Evolutionary conservation across 2,329 filamentous ascomycete genomes (phyloP).

Genomic region (Shiraia sp.): DNA sequence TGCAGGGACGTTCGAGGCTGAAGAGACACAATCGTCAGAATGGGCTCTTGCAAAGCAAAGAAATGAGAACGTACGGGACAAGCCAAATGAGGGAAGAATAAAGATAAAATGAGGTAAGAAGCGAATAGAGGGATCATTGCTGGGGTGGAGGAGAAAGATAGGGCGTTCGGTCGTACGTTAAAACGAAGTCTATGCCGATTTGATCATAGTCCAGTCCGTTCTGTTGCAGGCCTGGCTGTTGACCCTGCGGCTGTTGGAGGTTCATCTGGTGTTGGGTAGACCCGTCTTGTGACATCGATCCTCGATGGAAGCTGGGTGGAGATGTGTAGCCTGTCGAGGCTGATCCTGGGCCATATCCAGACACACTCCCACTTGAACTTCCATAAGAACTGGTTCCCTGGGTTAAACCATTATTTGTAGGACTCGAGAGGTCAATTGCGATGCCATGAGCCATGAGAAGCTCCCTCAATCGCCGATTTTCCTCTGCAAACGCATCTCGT

Average conservation of each 20-base stretch:
- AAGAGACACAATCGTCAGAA: constrained; percentile 35
- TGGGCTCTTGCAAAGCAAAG: constrained; percentile 22
- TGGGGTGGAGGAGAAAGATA: constrained; percentile 55
- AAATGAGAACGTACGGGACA: constrained; percentile 30
- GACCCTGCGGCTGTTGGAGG: constrained; percentile 18
- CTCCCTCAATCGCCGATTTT: constrained; percentile 76
- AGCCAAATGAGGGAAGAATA: constrained; percentile 17
- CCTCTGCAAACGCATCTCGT: constrained; percentile 73
- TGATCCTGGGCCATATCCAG: constrained; percentile 60
- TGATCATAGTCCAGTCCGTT: constrained; percentile 73
- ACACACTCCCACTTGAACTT: constrained; percentile 60
- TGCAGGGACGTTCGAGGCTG: constrained; percentile 90
- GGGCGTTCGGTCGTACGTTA: constrained; percentile 78
- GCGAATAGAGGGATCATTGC: constrained; percentile 32
- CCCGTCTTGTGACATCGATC: constrained; percentile 34
- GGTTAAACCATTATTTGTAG: constrained; percentile 39
- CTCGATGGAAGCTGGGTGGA: constrained; percentile 42
- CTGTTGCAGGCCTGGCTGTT: constrained; percentile 28
- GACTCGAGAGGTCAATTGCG: constrained; percentile 53
- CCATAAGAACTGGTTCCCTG: constrained; percentile 46
- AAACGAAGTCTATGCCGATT: constrained; percentile 85
- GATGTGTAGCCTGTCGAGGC: constrained; percentile 54
- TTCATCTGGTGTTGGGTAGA: constrained; percentile 21
- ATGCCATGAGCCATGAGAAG: constrained; percentile 64
- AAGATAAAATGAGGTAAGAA: constrained; percentile 21